Evolutionary conservation across 2,329 filamentous ascomycete genomes (phyloP).

Genomic region (Exophiala alcalophila): DNA sequence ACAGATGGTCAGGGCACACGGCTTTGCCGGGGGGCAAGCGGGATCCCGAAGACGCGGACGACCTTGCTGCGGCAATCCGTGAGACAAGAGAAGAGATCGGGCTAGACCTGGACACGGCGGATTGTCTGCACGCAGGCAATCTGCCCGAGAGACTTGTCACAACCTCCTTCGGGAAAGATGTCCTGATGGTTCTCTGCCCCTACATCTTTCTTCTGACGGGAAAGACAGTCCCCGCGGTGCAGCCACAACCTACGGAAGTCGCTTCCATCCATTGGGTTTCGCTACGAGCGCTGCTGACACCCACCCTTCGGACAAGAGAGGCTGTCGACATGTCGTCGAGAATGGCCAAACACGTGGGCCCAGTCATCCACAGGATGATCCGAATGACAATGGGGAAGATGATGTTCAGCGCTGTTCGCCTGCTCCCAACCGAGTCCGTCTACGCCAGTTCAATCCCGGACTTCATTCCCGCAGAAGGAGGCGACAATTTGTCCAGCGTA

Average conservation of each 20-base stretch:
- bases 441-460: slow-evolving; percentile 55
- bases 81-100: slow-evolving; percentile 68
- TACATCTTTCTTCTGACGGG: slow-evolving; percentile 64
- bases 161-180: slow-evolving; percentile 63
- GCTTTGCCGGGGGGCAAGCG: slow-evolving; percentile 66
- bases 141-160: slow-evolving; percentile 65
- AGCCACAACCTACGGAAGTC: slow-evolving; percentile 66
- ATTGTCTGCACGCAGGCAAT: slow-evolving; percentile 55
- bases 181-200: slow-evolving; percentile 67
- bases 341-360: slow-evolving; percentile 55
- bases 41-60: slow-evolving; percentile 62
- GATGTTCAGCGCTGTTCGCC: slow-evolving; percentile 63
- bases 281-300: slow-evolving; percentile 58
- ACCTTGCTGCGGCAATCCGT: slow-evolving; percentile 60
- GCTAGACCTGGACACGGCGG: slow-evolving; percentile 52
- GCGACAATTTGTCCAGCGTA: slow-evolving; percentile 28
- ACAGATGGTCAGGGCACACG: slow-evolving; percentile 68
- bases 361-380: slow-evolving; percentile 54
- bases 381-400: slow-evolving; percentile 61
- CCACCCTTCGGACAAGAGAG: slow-evolving; percentile 59
- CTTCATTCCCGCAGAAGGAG: slow-evolving; percentile 44
- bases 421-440: slow-evolving; percentile 60
- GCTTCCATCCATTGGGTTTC: slow-evolving; percentile 69
- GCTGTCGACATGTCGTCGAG: slow-evolving; percentile 63
- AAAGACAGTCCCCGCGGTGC: slow-evolving; percentile 54